Evolutionary conservation across 129 eudicot species (phyloP).

Genomic region (Solidago caesia): DNA sequence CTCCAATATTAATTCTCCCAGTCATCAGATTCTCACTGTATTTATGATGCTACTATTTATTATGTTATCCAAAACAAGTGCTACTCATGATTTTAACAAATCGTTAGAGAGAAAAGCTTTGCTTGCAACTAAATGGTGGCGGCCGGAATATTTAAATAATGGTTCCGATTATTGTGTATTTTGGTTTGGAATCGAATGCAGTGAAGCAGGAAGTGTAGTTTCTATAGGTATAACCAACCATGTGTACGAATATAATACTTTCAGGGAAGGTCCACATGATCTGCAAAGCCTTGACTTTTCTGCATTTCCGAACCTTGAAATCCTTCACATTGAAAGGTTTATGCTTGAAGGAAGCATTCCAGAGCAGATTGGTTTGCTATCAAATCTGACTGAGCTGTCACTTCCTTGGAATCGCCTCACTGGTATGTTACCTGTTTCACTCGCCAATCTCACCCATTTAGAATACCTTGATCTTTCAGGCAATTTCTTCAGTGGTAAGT

Average conservation of each 20-base stretch:
- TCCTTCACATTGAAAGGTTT: not conserved
- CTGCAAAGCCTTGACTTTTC: constrained; percentile 5
- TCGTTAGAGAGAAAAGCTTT: constrained; percentile 3
- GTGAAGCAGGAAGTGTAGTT: constrained; percentile 21
- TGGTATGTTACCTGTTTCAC: constrained; percentile 2
- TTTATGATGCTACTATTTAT: constrained; percentile 4
- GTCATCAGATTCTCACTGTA: not conserved
- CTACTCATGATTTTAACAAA: not conserved
- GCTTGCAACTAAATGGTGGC: constrained; percentile 13
- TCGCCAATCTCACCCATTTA: constrained; percentile 10
- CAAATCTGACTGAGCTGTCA: constrained; percentile 12
- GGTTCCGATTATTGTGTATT: not conserved
- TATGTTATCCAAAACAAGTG: not conserved
- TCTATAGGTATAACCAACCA: not conserved
- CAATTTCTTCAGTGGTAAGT: not conserved
- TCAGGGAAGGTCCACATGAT: not conserved
- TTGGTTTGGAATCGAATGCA: constrained; percentile 17
- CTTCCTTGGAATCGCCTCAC: not conserved
- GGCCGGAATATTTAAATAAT: not conserved
- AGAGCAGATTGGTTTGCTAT: constrained; percentile 14
- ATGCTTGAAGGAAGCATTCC: constrained; percentile 17
- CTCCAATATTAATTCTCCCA: too few species aligned
- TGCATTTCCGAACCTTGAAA: constrained; percentile 16
- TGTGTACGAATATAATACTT: too few species aligned
- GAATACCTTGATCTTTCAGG: not conserved